Evolutionary conservation across 2,329 filamentous ascomycete genomes (phyloP).

Genomic region (Thelonectria olida): DNA sequence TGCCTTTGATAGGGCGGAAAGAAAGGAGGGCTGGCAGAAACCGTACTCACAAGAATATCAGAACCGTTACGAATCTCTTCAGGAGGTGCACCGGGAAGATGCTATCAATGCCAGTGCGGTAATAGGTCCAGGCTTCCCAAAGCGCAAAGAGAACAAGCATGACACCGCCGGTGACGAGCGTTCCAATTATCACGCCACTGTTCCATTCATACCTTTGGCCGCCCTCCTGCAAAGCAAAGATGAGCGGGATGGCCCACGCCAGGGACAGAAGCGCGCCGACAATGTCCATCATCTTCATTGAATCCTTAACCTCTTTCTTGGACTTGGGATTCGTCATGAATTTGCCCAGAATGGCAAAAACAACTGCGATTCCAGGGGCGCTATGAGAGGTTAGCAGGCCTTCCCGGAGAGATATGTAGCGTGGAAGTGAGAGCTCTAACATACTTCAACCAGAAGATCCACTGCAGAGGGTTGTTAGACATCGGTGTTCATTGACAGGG

Average conservation of each 20-base stretch:
- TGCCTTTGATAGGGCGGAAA: neutral
- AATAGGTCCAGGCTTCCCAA: constrained; percentile 1
- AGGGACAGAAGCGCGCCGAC: constrained; percentile 7
- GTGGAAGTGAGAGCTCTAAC: neutral
- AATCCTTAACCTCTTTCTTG: neutral
- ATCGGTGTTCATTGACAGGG: neutral
- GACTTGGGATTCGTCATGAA: constrained; percentile 8
- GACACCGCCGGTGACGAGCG: neutral
- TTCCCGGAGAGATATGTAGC: neutral
- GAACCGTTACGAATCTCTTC: neutral
- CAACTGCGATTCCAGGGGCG: constrained; percentile 8
- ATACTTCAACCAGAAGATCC: constrained; percentile 8
- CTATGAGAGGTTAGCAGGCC: neutral
- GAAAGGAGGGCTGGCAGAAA: neutral
- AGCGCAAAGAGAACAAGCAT: constrained; percentile 1
- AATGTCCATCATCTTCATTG: constrained; percentile 7
- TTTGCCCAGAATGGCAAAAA: constrained; percentile 6
- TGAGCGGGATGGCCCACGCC: constrained; percentile 8
- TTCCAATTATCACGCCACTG: constrained; percentile 10
- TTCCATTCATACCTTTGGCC: constrained; percentile 9
- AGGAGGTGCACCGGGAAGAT: constrained; percentile 4
- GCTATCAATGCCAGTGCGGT: neutral
- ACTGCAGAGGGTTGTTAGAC: neutral
- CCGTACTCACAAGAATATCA: constrained; percentile 3
- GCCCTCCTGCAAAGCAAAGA: constrained; percentile 8